Percentiles rank a stretch among this genome's conserved stretches.
Conservation (phyloP, 2,329 filamentous ascomycete species). For the Pseudocercospora vitis region DNA sequence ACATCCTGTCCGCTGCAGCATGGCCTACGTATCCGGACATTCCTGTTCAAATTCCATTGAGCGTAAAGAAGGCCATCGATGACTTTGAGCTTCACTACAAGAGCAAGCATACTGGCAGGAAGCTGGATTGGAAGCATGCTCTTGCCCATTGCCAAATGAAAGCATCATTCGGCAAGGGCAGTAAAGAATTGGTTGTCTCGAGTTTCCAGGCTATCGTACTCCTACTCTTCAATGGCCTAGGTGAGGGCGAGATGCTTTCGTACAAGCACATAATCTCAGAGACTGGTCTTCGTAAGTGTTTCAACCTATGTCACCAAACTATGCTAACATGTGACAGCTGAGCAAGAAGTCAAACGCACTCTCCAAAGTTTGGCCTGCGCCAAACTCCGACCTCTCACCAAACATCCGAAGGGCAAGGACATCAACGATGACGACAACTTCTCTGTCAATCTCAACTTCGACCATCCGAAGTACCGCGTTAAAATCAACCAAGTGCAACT, state of each 20-base stretch:
- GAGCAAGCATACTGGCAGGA: slow-evolving; percentile 82
- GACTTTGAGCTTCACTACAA: slow-evolving; percentile 86
- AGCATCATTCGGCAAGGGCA: slow-evolving; percentile 73
- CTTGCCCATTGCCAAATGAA: slow-evolving; percentile 88
- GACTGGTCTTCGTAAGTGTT: slow-evolving; percentile 66
- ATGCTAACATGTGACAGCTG: slow-evolving; percentile 50
- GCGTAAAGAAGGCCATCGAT: slow-evolving; percentile 73
- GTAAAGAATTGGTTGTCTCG: slow-evolving; percentile 86
- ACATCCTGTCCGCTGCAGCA: slow-evolving; percentile 82
- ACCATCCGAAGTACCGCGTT: slow-evolving; percentile 79
- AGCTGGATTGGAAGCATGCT: slow-evolving; percentile 86
- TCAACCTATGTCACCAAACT: neutral
- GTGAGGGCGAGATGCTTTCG: slow-evolving; percentile 62
- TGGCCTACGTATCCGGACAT: slow-evolving; percentile 91
- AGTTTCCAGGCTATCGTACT: slow-evolving; percentile 91
- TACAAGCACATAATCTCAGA: slow-evolving; percentile 74
- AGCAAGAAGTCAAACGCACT: slow-evolving; percentile 79
- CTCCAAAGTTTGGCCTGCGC: slow-evolving; percentile 93
- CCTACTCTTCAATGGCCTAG: slow-evolving; percentile 78
- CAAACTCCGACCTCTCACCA: slow-evolving; percentile 78
- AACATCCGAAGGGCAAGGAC: slow-evolving; percentile 77
- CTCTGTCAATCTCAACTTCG: slow-evolving; percentile 73
- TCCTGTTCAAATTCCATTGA: slow-evolving; percentile 69
- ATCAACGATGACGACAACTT: slow-evolving; percentile 79
- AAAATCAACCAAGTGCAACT: slow-evolving; percentile 99